phyloP scores from a whole-genome alignment of 345 rosid genomes.

The Gossypium sturtianum region DNA sequence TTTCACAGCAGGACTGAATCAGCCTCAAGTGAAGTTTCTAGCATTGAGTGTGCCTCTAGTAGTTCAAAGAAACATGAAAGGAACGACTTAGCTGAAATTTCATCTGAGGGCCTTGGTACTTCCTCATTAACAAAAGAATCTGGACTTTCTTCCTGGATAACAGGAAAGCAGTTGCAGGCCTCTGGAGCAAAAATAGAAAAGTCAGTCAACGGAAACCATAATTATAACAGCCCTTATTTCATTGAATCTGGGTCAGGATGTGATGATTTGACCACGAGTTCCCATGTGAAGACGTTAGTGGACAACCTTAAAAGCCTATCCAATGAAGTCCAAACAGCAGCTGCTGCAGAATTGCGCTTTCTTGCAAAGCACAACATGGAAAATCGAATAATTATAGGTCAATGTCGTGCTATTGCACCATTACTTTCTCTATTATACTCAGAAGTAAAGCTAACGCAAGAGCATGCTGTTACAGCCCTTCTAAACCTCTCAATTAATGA shows the following conservation, averaged over 20 bases:
- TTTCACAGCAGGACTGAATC: constrained; percentile 83
- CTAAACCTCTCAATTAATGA: constrained; percentile 83
- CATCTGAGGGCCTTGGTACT: constrained; percentile 22
- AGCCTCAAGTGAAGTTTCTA: constrained; percentile 63
- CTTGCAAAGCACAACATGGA: constrained; percentile 65
- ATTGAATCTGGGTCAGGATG: constrained; percentile 30
- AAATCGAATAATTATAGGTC: constrained; percentile 66
- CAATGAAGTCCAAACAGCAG: constrained; percentile 42
- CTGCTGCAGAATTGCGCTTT: constrained; percentile 78
- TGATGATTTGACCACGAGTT: constrained; percentile 40
- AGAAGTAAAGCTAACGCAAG: constrained; percentile 60
- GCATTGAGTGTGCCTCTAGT: constrained; percentile 49
- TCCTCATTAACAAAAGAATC: constrained; percentile 32
- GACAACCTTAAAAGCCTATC: constrained; percentile 62
- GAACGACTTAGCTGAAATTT: constrained; percentile 24
- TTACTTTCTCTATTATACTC: constrained; percentile 69
- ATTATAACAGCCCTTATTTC: constrained; percentile 21
- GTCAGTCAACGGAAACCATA: constrained; percentile 27
- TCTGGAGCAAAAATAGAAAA: constrained; percentile 30
- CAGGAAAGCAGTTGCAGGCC: constrained; percentile 26
- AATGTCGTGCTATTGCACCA: constrained; percentile 56
- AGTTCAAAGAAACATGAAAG: constrained; percentile 24
- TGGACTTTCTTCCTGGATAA: constrained; percentile 35
- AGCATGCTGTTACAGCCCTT: constrained; percentile 85
- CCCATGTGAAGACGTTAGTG: constrained; percentile 48